A percentile compares a stretch with the other conserved stretches of the same genome.
Evolutionary conservation across 2,329 filamentous ascomycete genomes (phyloP).

Genomic region (Xylaria sp.): DNA sequence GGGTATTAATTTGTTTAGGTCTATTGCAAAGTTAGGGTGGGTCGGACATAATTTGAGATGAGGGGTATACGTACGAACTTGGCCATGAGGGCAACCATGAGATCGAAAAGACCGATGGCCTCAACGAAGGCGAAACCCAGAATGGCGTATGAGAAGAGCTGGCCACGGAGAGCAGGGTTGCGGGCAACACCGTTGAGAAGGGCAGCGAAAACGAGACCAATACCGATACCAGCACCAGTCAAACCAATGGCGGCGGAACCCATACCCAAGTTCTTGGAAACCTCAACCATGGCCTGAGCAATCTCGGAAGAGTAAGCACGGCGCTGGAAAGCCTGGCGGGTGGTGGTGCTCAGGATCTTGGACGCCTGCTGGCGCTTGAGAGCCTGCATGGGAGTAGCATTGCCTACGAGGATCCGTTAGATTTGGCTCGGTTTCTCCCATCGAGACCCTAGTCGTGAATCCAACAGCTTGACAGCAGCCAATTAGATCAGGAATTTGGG

Average conservation of each 20-base stretch:
- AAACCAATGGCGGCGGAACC: conserved; percentile 90
- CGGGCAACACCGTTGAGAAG: conserved; percentile 89
- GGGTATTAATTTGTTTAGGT: conserved; percentile 43
- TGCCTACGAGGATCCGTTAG: conserved; percentile 43
- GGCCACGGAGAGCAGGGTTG: conserved; percentile 92
- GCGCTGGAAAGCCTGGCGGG: conserved; percentile 69
- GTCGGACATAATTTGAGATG: conserved; percentile 21
- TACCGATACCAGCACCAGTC: conserved; percentile 92
- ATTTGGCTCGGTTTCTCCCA: conserved; percentile 2
- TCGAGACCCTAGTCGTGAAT: background rate
- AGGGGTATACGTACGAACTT: conserved; percentile 70
- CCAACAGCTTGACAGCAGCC: background rate
- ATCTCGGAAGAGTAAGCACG: conserved; percentile 88
- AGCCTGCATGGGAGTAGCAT: conserved; percentile 70
- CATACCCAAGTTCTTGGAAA: conserved; percentile 91
- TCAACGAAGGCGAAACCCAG: conserved; percentile 95
- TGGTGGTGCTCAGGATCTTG: conserved; percentile 69
- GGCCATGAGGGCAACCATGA: conserved; percentile 93
- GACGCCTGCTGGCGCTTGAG: conserved; percentile 75
- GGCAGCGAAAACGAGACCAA: conserved; percentile 91
- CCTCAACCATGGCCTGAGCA: conserved; percentile 85
- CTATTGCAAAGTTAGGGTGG: conserved; percentile 31
- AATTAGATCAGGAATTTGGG: conserved; percentile 21
- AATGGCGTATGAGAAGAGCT: conserved; percentile 97
- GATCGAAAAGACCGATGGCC: conserved; percentile 87